Percentiles rank a stretch among this genome's conserved stretches.
These are phyloP conservation scores for Pulveroboletus sp. DNA, from an alignment of 768 basidiomycete species.

Conservation along the genomic window DNA sequence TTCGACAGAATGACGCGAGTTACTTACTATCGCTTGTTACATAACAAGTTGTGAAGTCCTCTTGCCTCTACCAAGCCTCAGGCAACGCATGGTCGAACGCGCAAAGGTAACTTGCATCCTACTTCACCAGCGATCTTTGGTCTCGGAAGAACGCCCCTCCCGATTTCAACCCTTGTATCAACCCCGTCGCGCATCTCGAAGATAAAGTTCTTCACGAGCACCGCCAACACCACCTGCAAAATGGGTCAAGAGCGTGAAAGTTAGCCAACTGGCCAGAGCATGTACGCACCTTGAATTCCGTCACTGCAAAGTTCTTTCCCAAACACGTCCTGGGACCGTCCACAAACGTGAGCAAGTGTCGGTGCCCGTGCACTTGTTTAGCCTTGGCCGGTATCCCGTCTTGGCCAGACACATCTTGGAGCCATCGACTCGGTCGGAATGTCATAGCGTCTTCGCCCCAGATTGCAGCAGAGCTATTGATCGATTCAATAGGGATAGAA, in stretches of 20 bases:
- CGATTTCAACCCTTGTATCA: conserved; percentile 5
- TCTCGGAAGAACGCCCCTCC: conserved; percentile 2
- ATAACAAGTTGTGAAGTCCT: too few species aligned
- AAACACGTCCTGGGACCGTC: conserved; percentile 50
- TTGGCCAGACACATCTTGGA: conserved; percentile 26
- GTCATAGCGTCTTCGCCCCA: conserved; percentile 62
- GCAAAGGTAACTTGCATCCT: conserved; percentile 24
- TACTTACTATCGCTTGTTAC: too few species aligned
- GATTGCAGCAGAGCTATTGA: conserved; percentile 49
- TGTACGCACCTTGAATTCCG: conserved; percentile 33
- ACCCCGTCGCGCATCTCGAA: conserved; percentile 37
- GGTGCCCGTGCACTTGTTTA: conserved; percentile 44
- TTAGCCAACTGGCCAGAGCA: too few species aligned
- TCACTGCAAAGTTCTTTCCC: conserved; percentile 46
- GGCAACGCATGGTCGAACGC: conserved; percentile 9
- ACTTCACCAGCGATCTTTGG: conserved; percentile 15
- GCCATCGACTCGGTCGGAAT: conserved; percentile 66
- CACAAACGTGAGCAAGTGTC: conserved; percentile 48
- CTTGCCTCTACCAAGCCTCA: not conserved
- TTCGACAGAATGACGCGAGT: too few species aligned
- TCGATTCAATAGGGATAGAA: conserved; percentile 39
- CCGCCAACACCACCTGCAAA: conserved; percentile 38
- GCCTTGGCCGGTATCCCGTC: conserved; percentile 25
- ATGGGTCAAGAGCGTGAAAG: not conserved
- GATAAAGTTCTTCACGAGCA: conserved; percentile 41